Evolutionary conservation across 805 yeast species (phyloP).

Genomic region (Sungouiozyma intestinalis): DNA sequence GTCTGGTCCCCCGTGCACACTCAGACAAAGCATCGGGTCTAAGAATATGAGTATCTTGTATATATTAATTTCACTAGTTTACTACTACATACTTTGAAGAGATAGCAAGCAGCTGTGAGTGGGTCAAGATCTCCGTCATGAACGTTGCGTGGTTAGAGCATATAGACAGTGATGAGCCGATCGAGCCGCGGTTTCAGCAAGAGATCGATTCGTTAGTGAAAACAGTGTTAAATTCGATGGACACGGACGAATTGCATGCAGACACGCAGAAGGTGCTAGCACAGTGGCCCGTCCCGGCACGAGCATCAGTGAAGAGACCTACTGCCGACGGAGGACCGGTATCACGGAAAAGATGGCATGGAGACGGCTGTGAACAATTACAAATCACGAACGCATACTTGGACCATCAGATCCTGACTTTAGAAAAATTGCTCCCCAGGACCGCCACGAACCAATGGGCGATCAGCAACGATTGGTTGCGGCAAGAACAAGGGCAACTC

Average conservation of each 20-base stretch:
- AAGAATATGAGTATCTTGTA: too few species aligned
- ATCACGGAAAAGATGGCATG: not conserved
- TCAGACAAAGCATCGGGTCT: constrained; percentile 14
- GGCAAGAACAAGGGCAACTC: constrained; percentile 22
- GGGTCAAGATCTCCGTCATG: not conserved
- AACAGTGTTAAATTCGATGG: not conserved
- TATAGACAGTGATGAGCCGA: not conserved
- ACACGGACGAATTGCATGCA: not conserved
- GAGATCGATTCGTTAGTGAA: not conserved
- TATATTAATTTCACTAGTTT: too few species aligned
- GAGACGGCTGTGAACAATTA: not conserved
- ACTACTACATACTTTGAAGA: too few species aligned
- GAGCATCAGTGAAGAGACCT: not conserved
- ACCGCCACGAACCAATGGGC: constrained; percentile 31
- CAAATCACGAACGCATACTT: constrained; percentile 19
- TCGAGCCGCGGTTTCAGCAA: not conserved
- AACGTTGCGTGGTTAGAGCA: not conserved
- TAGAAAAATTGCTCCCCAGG: constrained; percentile 29
- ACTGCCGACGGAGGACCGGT: not conserved
- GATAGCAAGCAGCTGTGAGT: too few species aligned
- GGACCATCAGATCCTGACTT: constrained; percentile 28
- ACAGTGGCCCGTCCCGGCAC: not conserved
- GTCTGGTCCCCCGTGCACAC: constrained; percentile 94
- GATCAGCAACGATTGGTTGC: constrained; percentile 28
- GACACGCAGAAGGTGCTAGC: not conserved